Evolutionary conservation across 768 basidiomycete species (phyloP).

Genomic region (Kwoniella sp.): DNA sequence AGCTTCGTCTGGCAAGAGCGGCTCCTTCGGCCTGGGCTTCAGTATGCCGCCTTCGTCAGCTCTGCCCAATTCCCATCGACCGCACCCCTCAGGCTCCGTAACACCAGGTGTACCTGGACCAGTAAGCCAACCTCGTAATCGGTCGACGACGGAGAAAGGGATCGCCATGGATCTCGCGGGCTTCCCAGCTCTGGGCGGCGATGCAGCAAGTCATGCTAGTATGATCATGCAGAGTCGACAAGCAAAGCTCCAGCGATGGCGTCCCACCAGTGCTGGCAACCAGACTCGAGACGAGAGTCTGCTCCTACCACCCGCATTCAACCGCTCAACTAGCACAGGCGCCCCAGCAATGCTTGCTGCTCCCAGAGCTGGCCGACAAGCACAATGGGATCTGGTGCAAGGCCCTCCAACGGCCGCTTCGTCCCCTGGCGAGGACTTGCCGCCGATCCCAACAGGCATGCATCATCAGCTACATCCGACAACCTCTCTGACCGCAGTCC

Average conservation of each 20-base stretch:
- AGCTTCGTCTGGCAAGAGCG: conserved; percentile 1
- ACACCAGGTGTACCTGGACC: conserved; percentile 9
- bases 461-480: conserved; percentile 16
- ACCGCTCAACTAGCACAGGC: conserved; percentile 34
- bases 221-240: conserved; percentile 53
- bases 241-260: conserved; percentile 53
- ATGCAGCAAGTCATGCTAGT: conserved; percentile 47
- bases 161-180: conserved; percentile 39
- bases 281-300: conserved; percentile 8
- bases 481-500: conserved; percentile 7
- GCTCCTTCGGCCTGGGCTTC: conserved; percentile 25
- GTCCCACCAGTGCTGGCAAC: conserved; percentile 29
- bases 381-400: conserved; percentile 22
- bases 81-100: conserved; percentile 6
- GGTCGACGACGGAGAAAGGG: conserved; percentile 15
- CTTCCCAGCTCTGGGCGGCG: conserved; percentile 25
- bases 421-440: conserved; percentile 33
- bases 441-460: conserved; percentile 19
- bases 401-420: conserved; percentile 14
- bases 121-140: not conserved
- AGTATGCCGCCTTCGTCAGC: conserved; percentile 18
- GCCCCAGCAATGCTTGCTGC: conserved; percentile 38
- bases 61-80: not conserved
- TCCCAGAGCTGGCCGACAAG: conserved; percentile 20
- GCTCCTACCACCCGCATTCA: conserved; percentile 32